Conservation (phyloP, 2,329 filamentous ascomycete species). For the Paramyrothecium roridum region DNA sequence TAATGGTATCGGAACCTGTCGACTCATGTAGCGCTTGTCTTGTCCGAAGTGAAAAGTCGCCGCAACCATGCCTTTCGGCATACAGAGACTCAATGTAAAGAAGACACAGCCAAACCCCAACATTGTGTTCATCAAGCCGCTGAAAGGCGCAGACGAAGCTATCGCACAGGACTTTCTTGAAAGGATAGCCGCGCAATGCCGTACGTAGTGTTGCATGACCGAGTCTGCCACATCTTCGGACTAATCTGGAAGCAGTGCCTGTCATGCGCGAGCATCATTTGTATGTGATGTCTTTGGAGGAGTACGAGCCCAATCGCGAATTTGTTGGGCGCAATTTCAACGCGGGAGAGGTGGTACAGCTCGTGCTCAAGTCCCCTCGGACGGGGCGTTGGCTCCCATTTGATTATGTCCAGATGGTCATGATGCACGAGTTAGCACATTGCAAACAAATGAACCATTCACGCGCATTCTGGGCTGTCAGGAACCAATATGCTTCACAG, state of each 20-base stretch:
- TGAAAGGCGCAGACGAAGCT: constrained; percentile 60
- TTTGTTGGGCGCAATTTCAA: constrained; percentile 92
- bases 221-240: background rate
- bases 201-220: constrained; percentile 31
- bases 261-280: constrained; percentile 66
- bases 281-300: constrained; percentile 69
- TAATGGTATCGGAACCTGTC: too few relatives aligned
- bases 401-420: constrained; percentile 85
- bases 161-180: constrained; percentile 69
- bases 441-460: constrained; percentile 92
- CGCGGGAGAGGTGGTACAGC: constrained; percentile 79
- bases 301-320: constrained; percentile 76
- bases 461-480: constrained; percentile 74
- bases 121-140: constrained; percentile 82
- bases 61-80: constrained; percentile 67
- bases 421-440: constrained; percentile 90
- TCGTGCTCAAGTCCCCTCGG: constrained; percentile 68
- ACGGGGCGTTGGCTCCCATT: constrained; percentile 75
- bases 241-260: constrained; percentile 45
- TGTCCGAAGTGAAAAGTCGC: background rate
- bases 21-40: background rate
- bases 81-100: constrained; percentile 74
- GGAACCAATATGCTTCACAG: constrained; percentile 68
- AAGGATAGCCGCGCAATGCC: constrained; percentile 76
- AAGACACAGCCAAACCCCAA: constrained; percentile 71